Evolutionary conservation across 2,329 filamentous ascomycete genomes (phyloP).

Genomic region (Sclerotinia trifoliorum): DNA sequence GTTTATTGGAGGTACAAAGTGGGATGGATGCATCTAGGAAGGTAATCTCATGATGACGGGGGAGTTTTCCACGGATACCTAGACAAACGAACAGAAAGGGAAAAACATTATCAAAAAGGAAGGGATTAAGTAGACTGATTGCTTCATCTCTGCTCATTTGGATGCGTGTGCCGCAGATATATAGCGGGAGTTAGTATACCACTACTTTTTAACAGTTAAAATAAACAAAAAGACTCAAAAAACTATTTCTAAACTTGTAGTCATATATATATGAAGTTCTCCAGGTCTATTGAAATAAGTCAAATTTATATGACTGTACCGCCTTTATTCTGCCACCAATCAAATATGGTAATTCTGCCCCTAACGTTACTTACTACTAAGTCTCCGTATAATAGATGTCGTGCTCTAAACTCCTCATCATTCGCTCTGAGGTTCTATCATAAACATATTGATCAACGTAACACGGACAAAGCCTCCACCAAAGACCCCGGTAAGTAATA

Average conservation of each 20-base stretch:
- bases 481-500: conserved; percentile 4
- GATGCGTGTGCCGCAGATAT: not conserved
- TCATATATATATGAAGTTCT: not conserved
- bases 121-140: not conserved
- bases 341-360: too few relatives aligned
- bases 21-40: conserved; percentile 2
- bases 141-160: not conserved
- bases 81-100: conserved; percentile 1
- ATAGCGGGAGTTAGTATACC: not conserved
- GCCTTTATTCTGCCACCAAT: too few relatives aligned
- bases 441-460: not conserved
- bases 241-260: too few relatives aligned
- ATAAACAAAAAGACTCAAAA: not conserved
- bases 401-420: conserved; percentile 12
- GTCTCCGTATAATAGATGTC: not conserved
- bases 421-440: conserved; percentile 3
- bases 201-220: not conserved
- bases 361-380: too few relatives aligned
- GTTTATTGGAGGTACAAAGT: too few relatives aligned
- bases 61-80: conserved; percentile 1
- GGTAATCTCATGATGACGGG: conserved; percentile 6
- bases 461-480: conserved; percentile 6
- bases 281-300: not conserved
- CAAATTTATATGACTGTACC: not conserved
- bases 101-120: not conserved